Percentiles rank a stretch among this genome's conserved stretches.
phyloP scores from a whole-genome alignment of 2,329 filamentous ascomycete species.

The Colletotrichum filicis region DNA sequence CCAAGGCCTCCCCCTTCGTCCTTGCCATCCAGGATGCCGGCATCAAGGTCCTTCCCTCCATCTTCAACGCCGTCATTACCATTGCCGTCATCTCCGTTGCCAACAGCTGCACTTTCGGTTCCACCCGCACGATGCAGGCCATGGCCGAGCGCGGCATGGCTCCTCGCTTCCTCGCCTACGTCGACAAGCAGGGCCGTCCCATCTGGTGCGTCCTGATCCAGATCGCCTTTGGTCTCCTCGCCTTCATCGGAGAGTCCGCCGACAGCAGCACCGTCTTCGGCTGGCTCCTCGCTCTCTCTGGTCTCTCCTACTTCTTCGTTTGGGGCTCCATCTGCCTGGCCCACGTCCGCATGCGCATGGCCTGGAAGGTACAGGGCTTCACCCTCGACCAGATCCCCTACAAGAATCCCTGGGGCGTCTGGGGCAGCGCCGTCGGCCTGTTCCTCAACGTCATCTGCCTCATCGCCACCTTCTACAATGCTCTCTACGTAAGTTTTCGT shows the following conservation, averaged over 20 bases:
- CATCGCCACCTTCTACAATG: slow-evolving; percentile 78
- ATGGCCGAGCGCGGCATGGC: slow-evolving; percentile 62
- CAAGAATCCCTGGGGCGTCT: slow-evolving; percentile 62
- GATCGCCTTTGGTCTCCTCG: slow-evolving; percentile 68
- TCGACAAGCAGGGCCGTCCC: slow-evolving; percentile 71
- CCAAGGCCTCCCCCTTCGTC: slow-evolving; percentile 61
- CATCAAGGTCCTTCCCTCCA: slow-evolving; percentile 60
- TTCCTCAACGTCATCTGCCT: slow-evolving; percentile 74
- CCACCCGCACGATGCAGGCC: slow-evolving; percentile 62
- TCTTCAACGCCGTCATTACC: slow-evolving; percentile 63
- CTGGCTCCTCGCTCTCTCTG: slow-evolving; percentile 78
- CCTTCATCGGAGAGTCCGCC: slow-evolving; percentile 56
- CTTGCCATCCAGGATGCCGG: slow-evolving; percentile 62
- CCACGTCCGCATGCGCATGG: slow-evolving; percentile 73
- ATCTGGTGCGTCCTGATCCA: slow-evolving; percentile 63
- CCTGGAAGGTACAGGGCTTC: slow-evolving; percentile 69
- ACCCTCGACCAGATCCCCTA: slow-evolving; percentile 60
- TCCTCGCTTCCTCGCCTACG: slow-evolving; percentile 67
- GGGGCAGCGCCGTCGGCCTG: slow-evolving; percentile 77
- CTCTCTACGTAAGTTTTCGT: slow-evolving; percentile 60
- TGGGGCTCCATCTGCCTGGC: slow-evolving; percentile 77
- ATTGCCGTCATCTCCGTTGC: slow-evolving; percentile 63
- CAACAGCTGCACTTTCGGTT: slow-evolving; percentile 62
- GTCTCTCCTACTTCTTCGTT: slow-evolving; percentile 79
- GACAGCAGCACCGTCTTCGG: slow-evolving; percentile 62